Evolutionary conservation across 2,329 filamentous ascomycete species (phyloP).

Genomic region (Penicillium sp.): DNA sequence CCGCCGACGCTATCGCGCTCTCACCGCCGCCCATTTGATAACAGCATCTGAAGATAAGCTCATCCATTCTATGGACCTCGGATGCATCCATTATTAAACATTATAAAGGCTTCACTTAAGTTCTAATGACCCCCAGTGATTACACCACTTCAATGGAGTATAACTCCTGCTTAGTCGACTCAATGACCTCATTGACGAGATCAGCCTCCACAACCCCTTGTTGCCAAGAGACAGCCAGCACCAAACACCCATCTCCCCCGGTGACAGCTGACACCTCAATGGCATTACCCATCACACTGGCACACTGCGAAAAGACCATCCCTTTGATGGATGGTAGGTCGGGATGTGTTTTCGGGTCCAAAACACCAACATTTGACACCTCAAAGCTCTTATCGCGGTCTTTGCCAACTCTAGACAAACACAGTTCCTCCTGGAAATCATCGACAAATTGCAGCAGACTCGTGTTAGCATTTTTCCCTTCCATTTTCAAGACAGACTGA

Average conservation of each 20-base stretch:
- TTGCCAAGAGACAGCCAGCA: conserved; percentile 44
- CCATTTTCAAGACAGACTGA: conserved; percentile 22
- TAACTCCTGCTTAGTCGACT: conserved; percentile 18
- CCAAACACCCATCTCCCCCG: conserved; percentile 46
- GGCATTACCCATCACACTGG: conserved; percentile 38
- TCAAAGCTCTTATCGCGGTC: conserved; percentile 42
- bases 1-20: conserved; percentile 18
- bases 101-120: background rate
- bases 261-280: conserved; percentile 43
- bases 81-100: conserved; percentile 1
- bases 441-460: conserved; percentile 44
- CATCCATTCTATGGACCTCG: no score
- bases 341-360: conserved; percentile 18
- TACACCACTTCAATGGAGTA: background rate
- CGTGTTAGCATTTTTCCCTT: conserved; percentile 34
- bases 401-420: conserved; percentile 40
- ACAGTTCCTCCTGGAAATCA: conserved; percentile 38
- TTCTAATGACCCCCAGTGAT: background rate
- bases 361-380: conserved; percentile 48
- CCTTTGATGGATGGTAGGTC: conserved; percentile 34
- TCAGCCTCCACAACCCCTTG: conserved; percentile 35
- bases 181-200: conserved; percentile 22
- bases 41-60: background rate
- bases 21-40: conserved; percentile 26
- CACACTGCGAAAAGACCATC: conserved; percentile 48